Evolutionary conservation across 257 asterid species (phyloP), one percentile per base, ranked within the genome.

Genomic region (Jacaranda mimosifolia): DNA sequence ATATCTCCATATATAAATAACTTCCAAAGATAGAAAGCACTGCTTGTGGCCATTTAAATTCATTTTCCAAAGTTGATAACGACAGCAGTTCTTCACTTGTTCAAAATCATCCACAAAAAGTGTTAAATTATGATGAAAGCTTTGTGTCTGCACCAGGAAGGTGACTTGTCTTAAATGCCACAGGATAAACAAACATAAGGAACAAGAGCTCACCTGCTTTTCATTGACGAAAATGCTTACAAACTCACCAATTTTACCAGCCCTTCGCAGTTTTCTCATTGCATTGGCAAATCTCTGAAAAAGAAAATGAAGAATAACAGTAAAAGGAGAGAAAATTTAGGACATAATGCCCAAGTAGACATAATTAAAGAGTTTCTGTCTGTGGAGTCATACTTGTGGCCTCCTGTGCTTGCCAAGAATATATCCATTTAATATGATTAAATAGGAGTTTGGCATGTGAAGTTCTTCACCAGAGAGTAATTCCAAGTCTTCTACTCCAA

Each of bases 371-470:
- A 35, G 32, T 58, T n/a, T 42, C 21, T 59, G 73, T 5, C 69
- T 14, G 52, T 45, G 57, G 45, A 64, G 65, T 60, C 68, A 63
- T 88, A 92, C 98, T 82, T 89, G 97, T 52, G 97, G 97, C 78
- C 79, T 80, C 79, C 84, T 86, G 89, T 95, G 99, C 81, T 95
- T 93, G 79, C 99, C 99, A 80, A 95, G 93, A 89, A 95, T 95
- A 67, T 88, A 96, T 63, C 99, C 99, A 74, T 95, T 93, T 72
- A 90, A 85, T 26, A 92, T 88, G 77, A 95, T 79, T 79, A 95
- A 83, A 87, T 84, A 90, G 60, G 97, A 90, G 80, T 84, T 78
- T 70, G 96, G 97, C 91, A 74, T 86, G 89, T 93, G 99, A 85
- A 95, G 94, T 67, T 93, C 98, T 87, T 95, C 99, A 10, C 85